Conservation (phyloP, 1,139 yeast genomes). For the Sugiyamaella neomexicana region DNA sequence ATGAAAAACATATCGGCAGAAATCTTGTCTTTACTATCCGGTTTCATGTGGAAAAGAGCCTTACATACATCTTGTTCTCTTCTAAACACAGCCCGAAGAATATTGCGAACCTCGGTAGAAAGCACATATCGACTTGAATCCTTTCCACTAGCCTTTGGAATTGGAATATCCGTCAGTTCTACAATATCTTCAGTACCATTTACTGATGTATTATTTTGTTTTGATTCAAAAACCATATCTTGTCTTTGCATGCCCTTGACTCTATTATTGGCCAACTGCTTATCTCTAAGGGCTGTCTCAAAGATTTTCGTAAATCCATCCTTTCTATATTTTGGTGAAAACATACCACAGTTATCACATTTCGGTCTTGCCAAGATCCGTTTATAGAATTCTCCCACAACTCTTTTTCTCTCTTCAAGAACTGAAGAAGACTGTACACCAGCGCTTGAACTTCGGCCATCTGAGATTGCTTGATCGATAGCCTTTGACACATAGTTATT, state of each 20-base stretch:
- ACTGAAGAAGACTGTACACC: conserved; percentile 85
- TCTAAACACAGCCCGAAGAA: conserved; percentile 70
- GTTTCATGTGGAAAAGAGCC: conserved; percentile 75
- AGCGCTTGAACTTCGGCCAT: conserved; percentile 64
- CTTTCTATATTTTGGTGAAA: conserved; percentile 88
- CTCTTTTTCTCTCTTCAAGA: conserved; percentile 77
- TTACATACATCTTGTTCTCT: conserved; percentile 50
- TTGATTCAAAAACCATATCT: conserved; percentile 56
- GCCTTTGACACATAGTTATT: conserved; percentile 68
- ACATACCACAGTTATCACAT: conserved; percentile 96
- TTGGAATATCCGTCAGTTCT: conserved; percentile 39
- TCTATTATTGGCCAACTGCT: conserved; percentile 74
- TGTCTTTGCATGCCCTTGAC: conserved; percentile 76
- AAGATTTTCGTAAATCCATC: conserved; percentile 94
- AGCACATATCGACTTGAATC: conserved; percentile 81
- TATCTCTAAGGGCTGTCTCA: conserved; percentile 79
- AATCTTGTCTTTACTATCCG: conserved; percentile 48
- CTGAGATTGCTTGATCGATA: conserved; percentile 72
- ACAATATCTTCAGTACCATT: conserved; percentile 34
- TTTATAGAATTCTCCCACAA: conserved; percentile 75
- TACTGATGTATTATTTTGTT: conserved; percentile 22
- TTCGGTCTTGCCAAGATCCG: conserved; percentile 71
- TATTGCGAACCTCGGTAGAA: conserved; percentile 82
- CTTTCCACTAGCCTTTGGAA: conserved; percentile 47
- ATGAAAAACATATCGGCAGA: conserved; percentile 89